Base-by-base conservation (phyloP, 371 early-diverging fungal genomes). In the Mortierella sp. region DNA sequence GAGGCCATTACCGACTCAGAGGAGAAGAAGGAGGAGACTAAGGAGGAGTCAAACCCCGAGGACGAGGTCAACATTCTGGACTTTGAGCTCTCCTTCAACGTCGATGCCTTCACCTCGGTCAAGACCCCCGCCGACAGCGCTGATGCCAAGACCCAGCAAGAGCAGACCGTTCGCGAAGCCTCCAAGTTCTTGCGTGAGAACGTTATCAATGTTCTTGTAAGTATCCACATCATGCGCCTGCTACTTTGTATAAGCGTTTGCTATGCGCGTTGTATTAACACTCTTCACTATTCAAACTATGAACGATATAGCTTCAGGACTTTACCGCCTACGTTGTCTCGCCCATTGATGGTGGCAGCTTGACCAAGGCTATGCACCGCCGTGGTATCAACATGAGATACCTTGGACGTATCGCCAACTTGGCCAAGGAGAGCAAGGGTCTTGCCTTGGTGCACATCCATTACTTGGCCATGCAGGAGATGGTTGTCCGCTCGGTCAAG, bases 351-450 rank as follows among this genome's bases (percentile, higher is more conserved):
- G 95, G 96, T 57, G 93, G 92, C 70, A 91, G 94, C 24, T 89
- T 98, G 67, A 94, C 95, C n/a, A 91, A 91, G 79, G 91, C 94
- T 11, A 93, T 98, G 93, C 98, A 98, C 82, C 94, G 93, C 71
- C 96, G 97, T 54, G 98, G 98, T 83, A 95, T 98, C 89, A 98
- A 98, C 90, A 97, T 98, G 97, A 94, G 98, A 72, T 98, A 98
- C 83, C 91, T 98, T 14, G 98, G 98, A 40, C 92, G 89, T 61
- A 88, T 97, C 28, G 93, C 93, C 28, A 79, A 88, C 26, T 73
- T 94, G 40, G 89, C 96, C 37, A 87, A 92, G 21, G 82, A 92
- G 44, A 89, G 90, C 72, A 89, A 93, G 28, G 93, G 90, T 67
- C 88, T 92, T 54, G 91, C 91, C 43, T 88, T 93, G 69, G 89